Percentiles rank a stretch among this genome's conserved stretches.
Evolutionary conservation across 129 eudicot species (phyloP).

Genomic region (Escallonia herrerae): DNA sequence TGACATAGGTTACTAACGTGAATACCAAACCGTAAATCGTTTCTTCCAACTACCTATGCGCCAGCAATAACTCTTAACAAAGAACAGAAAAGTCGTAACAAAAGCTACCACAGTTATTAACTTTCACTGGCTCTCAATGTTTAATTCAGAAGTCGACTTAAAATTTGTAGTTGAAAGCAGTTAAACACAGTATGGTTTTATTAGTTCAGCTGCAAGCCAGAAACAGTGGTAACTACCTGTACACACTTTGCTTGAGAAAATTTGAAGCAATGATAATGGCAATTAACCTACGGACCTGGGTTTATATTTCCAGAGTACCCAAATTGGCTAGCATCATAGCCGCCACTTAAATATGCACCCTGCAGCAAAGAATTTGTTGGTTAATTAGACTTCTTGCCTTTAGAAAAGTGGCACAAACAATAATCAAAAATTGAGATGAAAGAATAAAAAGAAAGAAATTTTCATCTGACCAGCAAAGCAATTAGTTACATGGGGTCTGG

Average conservation of each 20-base stretch:
- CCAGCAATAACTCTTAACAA: too few relatives aligned
- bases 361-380: conserved; percentile 25
- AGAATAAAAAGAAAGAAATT: too few relatives aligned
- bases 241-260: not conserved
- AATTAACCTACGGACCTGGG: conserved; percentile 44
- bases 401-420: not conserved
- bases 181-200: not conserved
- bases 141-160: not conserved
- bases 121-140: not conserved
- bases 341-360: conserved; percentile 61
- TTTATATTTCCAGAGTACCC: conserved; percentile 44
- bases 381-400: not conserved
- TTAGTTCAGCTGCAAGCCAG: not conserved
- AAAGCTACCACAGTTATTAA: too few relatives aligned
- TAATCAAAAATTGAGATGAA: too few relatives aligned
- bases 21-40: too few relatives aligned
- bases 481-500: not conserved
- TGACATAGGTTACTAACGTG: too few relatives aligned
- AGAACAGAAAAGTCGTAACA: too few relatives aligned
- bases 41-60: too few relatives aligned
- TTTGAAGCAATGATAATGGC: conserved; percentile 4
- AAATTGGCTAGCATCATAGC: conserved; percentile 53
- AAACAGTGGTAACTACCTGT: not conserved
- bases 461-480: not conserved
- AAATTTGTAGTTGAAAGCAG: not conserved